These are phyloP conservation scores for Schoenoplectus triqueter DNA, from an alignment of 202 grass and related monocot species.

Conservation along the genomic window DNA sequence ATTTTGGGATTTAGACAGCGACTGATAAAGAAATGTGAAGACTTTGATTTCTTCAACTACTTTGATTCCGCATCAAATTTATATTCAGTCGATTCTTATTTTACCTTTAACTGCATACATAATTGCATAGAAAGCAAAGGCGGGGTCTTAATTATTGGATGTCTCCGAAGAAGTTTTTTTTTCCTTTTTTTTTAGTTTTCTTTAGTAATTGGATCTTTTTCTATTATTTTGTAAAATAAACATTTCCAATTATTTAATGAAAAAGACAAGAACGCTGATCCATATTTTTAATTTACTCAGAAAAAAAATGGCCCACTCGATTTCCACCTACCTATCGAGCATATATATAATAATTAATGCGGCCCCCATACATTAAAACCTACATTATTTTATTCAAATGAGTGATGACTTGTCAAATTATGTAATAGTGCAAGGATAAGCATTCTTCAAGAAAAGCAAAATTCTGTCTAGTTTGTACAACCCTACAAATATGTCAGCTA, in stretches of 20 bases:
- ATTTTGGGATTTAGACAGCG: not conserved
- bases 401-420: not conserved
- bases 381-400: conserved; percentile 14
- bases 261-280: too few relatives aligned
- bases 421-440: conserved; percentile 4
- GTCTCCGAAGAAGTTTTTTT: too few relatives aligned
- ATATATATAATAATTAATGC: not conserved
- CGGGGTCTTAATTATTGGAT: too few relatives aligned
- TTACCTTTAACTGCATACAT: too few relatives aligned
- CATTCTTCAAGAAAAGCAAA: not conserved
- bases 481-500: conserved; percentile 13
- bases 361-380: not conserved
- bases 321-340: not conserved
- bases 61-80: not conserved
- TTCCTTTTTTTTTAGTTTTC: too few relatives aligned
- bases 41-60: not conserved
- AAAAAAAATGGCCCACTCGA: not conserved
- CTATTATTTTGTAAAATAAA: too few relatives aligned
- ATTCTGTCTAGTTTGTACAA: not conserved
- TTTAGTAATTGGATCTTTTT: too few relatives aligned
- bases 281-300: too few relatives aligned
- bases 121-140: too few relatives aligned
- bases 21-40: conserved; percentile 1
- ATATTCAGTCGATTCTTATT: not conserved
- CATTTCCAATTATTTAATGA: too few relatives aligned